Base-by-base conservation (phyloP, 768 basidiomycete species). In the Naematelia aurantialba region DNA sequence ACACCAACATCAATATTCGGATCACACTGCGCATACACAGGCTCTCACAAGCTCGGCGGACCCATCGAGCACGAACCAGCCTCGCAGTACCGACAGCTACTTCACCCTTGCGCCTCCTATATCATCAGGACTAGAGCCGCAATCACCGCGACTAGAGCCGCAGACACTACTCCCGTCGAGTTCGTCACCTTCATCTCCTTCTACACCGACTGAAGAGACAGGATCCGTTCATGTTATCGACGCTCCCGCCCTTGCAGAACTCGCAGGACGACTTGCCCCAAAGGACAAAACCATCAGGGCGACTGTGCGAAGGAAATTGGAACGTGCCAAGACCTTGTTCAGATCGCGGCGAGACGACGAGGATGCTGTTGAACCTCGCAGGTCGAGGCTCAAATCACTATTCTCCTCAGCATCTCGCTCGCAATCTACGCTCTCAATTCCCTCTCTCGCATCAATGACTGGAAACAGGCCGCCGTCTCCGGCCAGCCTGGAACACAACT, bases 261-360 rank as follows among this genome's bases (percentile, higher is more conserved):
- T n/a, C n/a, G n/a, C n/a, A n/a, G n/a, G n/a, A n/a, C n/a, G n/a
- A n/a, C n/a, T n/a, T n/a, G n/a, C 34, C 8, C 34, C 34, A 39
- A 39, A 39, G 34, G 34, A 39, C 34, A 39, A 39, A 27, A 14
- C 13, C 11, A 31, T 65, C 21, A 60, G 58, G 22, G 59, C 59
- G 19, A 52, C 45, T 14, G 47, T 65, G 14, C 45, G 59, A 14
- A 49, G 55, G 5, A 65, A 61, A 34, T 55, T 65, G 8, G 60
- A 65, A 27, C 39, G 63, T 21, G 60, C 63, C 17, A 60, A 50
- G 26, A 52, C 25, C 24, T 65, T 59, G 24, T 52, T 65, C 46
- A 56, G 42, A 29, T 46, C 45, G 22, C 53, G 60, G 13, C 51
- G 56, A 30, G 39, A 29, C 24, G 14, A 25, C 11, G 25, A 30